Evolutionary conservation across 1,139 yeast genomes (phyloP), one percentile per base, ranked within the genome.

Genomic region (Nakaseomyces delphensis): DNA sequence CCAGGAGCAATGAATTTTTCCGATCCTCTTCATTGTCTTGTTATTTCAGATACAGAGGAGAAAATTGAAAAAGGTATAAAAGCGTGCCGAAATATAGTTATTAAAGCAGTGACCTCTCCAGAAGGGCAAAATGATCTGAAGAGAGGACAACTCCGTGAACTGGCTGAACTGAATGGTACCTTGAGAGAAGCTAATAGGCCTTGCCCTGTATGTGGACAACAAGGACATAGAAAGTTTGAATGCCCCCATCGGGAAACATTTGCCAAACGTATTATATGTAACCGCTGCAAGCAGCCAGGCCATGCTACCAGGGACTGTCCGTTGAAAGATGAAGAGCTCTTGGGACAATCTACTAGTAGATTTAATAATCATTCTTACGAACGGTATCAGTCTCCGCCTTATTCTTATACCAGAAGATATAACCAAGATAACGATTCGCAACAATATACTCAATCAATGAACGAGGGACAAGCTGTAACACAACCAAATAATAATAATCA

Each of bases 121-220:
- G 91, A 82, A 51, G 96, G 95, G 1, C 94, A 86, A 59, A 91
- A 91, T 63, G 95, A 86, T 50, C 71, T 85, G 62, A 93, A 93
- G 59, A 70, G 96, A 44, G 87, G 83, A 38, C 99, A 93, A 60
- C 70, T 93, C 50, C 72, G 96, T 49, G 96, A 91, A 56, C 70
- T 93, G 54, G 99, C 99, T 0, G 81, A 85, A 13, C 70, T 91
- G 46, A 93, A 91, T 66, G 99, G 99, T 64, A 93, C 98, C 0
- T 70, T 87, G 40, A 73, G 97, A 43, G 95, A 85, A 55, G 80
- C 87, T 67, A 66, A 79, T 61, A 68, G 81, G 61, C 70, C 85
- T 54, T 68, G 96, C 68, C 65, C 66, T 48, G 58, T 59, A 14
- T 68, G 71, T 60, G 84, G 85, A 11, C 69, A 76, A 43, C 61